Percentiles rank a stretch among this genome's conserved stretches.
These are phyloP conservation scores for Dimocarpus longan DNA, from an alignment of 345 rosid genomes.

Conservation along the genomic window DNA sequence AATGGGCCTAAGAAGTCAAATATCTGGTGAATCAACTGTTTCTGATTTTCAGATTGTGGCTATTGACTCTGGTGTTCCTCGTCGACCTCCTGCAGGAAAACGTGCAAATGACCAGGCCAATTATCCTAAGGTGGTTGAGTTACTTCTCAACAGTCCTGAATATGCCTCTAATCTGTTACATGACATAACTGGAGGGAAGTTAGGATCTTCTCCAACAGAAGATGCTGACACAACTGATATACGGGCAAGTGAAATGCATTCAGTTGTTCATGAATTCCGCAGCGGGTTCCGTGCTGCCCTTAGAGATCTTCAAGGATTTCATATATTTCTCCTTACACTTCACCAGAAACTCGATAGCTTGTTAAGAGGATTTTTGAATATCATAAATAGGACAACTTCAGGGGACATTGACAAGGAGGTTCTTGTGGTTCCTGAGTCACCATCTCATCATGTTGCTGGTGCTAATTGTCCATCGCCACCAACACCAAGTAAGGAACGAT, in stretches of 20 bases:
- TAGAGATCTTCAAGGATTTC: conserved; percentile 91
- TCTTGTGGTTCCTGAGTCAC: conserved; percentile 60
- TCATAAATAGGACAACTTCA: conserved; percentile 59
- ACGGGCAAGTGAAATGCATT: conserved; percentile 37
- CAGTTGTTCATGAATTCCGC: conserved; percentile 69
- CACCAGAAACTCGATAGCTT: conserved; percentile 82
- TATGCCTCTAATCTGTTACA: conserved; percentile 69
- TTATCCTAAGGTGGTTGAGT: conserved; percentile 93
- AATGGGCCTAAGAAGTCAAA: conserved; percentile 49
- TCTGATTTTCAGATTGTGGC: conserved; percentile 71
- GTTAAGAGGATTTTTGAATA: conserved; percentile 68
- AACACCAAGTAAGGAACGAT: conserved; percentile 58
- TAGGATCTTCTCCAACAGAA: conserved; percentile 57
- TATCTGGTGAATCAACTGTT: conserved; percentile 47
- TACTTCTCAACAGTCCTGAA: conserved; percentile 72
- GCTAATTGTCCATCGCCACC: conserved; percentile 55
- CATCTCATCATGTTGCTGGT: conserved; percentile 42
- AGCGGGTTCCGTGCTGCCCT: conserved; percentile 88
- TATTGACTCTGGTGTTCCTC: conserved; percentile 96
- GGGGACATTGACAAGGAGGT: conserved; percentile 85
- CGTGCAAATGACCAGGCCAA: conserved; percentile 86
- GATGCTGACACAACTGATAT: conserved; percentile 37
- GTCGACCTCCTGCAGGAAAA: conserved; percentile 97
- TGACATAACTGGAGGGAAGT: conserved; percentile 82
- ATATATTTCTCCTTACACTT: conserved; percentile 88